These are phyloP conservation scores for Iberis pinnata DNA, from an alignment of 345 rosid genomes.

Conservation along the genomic window DNA sequence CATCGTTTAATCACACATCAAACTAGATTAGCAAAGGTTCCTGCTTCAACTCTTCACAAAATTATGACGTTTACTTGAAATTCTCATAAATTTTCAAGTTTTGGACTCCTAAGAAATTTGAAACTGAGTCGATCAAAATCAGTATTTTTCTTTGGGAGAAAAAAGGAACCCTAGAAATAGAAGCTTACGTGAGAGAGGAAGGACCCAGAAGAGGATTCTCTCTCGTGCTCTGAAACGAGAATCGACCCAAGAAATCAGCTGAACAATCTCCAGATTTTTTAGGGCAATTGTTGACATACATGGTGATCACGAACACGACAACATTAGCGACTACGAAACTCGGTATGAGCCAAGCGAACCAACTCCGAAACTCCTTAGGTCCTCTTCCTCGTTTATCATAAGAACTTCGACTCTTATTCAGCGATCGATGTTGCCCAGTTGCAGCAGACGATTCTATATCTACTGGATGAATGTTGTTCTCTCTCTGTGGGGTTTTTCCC, in stretches of 20 bases:
- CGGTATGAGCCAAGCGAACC: slow-evolving; percentile 78
- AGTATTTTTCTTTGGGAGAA: background rate
- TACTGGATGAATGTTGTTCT: slow-evolving; percentile 38
- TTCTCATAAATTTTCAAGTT: background rate
- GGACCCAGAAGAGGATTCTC: slow-evolving; percentile 98
- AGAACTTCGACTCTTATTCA: slow-evolving; percentile 22
- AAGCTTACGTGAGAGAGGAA: slow-evolving; percentile 62
- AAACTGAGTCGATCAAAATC: too few species aligned
- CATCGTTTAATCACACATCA: background rate
- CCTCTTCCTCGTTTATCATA: slow-evolving; percentile 29
- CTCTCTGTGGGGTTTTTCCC: slow-evolving; percentile 34
- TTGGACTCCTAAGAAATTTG: too few species aligned
- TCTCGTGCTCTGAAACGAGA: slow-evolving; percentile 78
- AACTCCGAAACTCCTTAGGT: slow-evolving; percentile 53
- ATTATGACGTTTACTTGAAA: background rate
- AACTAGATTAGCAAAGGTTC: background rate
- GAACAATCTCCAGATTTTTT: slow-evolving; percentile 60
- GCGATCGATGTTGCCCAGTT: slow-evolving; percentile 27
- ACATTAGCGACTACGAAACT: slow-evolving; percentile 64
- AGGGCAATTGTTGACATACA: slow-evolving; percentile 83
- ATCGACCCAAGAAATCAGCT: slow-evolving; percentile 68
- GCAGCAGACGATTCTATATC: slow-evolving; percentile 33
- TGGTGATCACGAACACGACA: slow-evolving; percentile 63
- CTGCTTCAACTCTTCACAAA: background rate
- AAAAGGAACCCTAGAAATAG: background rate